These are phyloP conservation scores for Leccinum olivaceopallidum DNA, from an alignment of 768 basidiomycete species.

Conservation along the genomic window DNA sequence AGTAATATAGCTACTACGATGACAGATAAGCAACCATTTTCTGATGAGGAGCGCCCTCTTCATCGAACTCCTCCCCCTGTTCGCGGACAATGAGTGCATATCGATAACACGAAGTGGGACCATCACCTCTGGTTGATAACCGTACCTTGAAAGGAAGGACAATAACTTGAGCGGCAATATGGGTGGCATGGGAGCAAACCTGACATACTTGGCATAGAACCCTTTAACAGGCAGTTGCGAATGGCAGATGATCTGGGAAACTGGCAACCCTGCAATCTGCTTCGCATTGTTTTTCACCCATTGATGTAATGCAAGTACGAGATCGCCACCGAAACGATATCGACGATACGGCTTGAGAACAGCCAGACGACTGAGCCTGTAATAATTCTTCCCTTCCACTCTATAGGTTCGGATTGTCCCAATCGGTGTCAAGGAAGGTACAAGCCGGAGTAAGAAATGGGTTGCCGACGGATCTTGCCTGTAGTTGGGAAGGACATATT, in stretches of 20 bases:
- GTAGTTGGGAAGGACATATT: conserved; percentile 7
- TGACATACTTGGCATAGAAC: conserved; percentile 72
- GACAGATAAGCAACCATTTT: conserved; percentile 68
- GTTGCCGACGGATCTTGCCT: conserved; percentile 65
- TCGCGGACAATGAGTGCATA: conserved; percentile 24
- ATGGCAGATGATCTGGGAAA: conserved; percentile 54
- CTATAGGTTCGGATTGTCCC: conserved; percentile 66
- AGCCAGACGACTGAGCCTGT: conserved; percentile 74
- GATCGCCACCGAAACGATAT: conserved; percentile 61
- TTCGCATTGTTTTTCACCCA: conserved; percentile 50
- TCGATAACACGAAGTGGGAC: conserved; percentile 20
- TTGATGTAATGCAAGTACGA: conserved; percentile 62
- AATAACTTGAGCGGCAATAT: conserved; percentile 11
- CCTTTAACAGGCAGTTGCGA: conserved; percentile 68
- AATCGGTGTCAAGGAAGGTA: conserved; percentile 58
- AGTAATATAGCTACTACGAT: conserved; percentile 35
- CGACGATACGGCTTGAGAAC: conserved; percentile 66
- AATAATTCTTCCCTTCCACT: conserved; percentile 43
- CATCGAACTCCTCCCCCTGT: conserved; percentile 75
- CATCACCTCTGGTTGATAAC: conserved; percentile 66
- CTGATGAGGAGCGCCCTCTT: conserved; percentile 85
- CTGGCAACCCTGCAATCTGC: conserved; percentile 23
- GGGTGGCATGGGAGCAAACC: conserved; percentile 11
- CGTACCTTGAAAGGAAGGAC: conserved; percentile 50
- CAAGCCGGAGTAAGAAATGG: conserved; percentile 72